phyloP scores from a whole-genome alignment of 257 asterid genomes.

The Solanum pinnatisectum region DNA sequence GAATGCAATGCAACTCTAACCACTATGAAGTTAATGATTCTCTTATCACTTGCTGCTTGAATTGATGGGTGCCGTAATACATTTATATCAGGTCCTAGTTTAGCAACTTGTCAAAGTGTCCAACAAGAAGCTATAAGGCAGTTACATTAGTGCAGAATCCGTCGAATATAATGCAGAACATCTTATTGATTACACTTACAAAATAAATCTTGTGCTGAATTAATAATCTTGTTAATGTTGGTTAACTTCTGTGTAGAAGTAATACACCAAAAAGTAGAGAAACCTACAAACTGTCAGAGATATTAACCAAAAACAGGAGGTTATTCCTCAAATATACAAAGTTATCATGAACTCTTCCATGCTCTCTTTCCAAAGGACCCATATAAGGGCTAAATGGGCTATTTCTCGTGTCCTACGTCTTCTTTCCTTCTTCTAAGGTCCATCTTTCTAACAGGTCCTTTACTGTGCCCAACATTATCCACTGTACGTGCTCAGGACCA shows the following conservation, averaged over 20 bases:
- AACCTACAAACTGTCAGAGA: not conserved
- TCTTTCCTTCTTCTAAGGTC: not conserved
- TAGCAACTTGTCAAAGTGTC: not conserved
- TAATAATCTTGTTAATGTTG: not conserved
- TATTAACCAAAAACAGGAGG: not conserved
- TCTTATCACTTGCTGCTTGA: not conserved
- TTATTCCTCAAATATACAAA: not conserved
- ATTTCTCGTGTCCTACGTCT: not conserved
- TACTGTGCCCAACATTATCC: not conserved
- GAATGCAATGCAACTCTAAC: not conserved
- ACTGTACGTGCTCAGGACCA: not conserved
- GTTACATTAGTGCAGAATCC: not conserved
- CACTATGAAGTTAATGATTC: not conserved
- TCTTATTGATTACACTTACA: not conserved
- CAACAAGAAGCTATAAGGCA: not conserved
- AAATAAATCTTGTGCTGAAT: not conserved
- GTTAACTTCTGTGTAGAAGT: not conserved
- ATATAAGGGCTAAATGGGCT: not conserved
- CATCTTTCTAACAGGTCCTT: not conserved
- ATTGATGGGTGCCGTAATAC: not conserved
- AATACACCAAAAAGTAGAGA: not conserved
- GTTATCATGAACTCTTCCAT: not conserved
- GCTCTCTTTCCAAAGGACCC: not conserved
- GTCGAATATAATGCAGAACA: not conserved
- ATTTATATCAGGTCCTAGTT: not conserved